Conservation (phyloP, 768 basidiomycete species). For the Suillus luteus region DNA sequence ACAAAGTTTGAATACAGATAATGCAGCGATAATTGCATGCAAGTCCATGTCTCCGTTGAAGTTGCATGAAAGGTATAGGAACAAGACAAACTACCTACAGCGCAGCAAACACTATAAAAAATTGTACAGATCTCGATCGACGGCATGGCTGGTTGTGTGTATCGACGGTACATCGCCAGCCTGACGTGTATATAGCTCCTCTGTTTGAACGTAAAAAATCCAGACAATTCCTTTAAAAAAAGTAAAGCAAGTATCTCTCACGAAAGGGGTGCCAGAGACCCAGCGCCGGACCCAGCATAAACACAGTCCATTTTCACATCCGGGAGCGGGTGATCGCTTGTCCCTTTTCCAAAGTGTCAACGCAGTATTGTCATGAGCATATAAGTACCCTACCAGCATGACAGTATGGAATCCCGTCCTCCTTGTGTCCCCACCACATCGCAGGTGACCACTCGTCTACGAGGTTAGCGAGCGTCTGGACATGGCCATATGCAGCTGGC, state of each 20-base stretch:
- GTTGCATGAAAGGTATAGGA: too few relatives aligned
- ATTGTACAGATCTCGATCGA: too few relatives aligned
- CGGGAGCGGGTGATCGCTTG: slow-evolving; percentile 19
- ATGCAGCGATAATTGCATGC: slow-evolving; percentile 97
- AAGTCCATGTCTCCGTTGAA: too few relatives aligned
- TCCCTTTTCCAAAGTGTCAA: background rate
- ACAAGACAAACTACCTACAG: too few relatives aligned
- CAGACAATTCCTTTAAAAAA: background rate
- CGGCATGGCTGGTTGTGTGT: too few relatives aligned
- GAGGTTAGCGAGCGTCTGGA: slow-evolving; percentile 37
- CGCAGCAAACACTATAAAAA: too few relatives aligned
- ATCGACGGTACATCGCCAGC: background rate
- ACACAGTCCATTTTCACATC: slow-evolving; percentile 22
- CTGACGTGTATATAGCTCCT: background rate
- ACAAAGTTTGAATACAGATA: slow-evolving; percentile 54
- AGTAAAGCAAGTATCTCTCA: background rate
- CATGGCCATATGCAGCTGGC: slow-evolving; percentile 35
- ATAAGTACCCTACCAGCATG: slow-evolving; percentile 23
- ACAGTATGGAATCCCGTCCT: background rate
- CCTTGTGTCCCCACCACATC: slow-evolving; percentile 37
- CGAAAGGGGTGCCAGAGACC: background rate
- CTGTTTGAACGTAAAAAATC: too few relatives aligned
- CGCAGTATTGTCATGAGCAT: background rate
- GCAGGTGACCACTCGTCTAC: slow-evolving; percentile 37
- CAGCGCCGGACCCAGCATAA: slow-evolving; percentile 18